Conservation (phyloP, 2,329 filamentous ascomycete species). For the Diplodia intermedia region DNA sequence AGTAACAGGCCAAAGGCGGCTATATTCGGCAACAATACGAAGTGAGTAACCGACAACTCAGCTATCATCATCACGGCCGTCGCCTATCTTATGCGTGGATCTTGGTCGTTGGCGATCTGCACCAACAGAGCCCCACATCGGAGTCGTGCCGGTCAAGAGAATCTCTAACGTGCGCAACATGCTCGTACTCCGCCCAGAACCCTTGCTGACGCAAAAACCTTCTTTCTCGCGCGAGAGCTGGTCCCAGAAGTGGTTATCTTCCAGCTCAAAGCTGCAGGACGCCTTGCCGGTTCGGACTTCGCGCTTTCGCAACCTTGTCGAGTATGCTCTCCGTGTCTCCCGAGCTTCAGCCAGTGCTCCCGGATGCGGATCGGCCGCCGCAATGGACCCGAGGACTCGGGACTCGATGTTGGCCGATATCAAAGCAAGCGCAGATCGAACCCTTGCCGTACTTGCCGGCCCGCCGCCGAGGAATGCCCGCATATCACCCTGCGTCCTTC, state of each 20-base stretch:
- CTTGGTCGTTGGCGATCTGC: conserved; percentile 17
- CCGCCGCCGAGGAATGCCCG: conserved; percentile 10
- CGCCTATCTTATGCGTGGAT: conserved; percentile 5
- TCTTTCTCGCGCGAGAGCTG: not conserved
- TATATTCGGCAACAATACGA: not conserved
- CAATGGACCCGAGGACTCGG: not conserved
- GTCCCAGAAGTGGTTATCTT: not conserved
- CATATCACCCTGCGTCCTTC: not conserved
- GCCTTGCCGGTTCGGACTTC: not conserved
- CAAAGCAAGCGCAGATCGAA: not conserved
- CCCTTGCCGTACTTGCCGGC: not conserved
- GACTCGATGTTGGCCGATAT: not conserved
- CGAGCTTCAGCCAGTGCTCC: not conserved
- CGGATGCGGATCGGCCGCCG: not conserved
- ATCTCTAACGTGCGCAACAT: not conserved
- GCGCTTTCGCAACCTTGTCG: not conserved
- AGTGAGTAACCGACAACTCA: not conserved
- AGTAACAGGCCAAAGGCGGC: not conserved
- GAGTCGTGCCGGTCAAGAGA: conserved; percentile 6
- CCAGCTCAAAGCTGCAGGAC: not conserved
- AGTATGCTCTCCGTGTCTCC: not conserved
- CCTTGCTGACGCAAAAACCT: not conserved
- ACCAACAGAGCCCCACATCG: not conserved
- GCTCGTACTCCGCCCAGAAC: not conserved
- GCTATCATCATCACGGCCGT: not conserved